Evolutionary conservation across 495 filamentous ascomycete species (phyloP), one percentile per base, ranked within the genome.

Genomic region (Daldinia decipiens): DNA sequence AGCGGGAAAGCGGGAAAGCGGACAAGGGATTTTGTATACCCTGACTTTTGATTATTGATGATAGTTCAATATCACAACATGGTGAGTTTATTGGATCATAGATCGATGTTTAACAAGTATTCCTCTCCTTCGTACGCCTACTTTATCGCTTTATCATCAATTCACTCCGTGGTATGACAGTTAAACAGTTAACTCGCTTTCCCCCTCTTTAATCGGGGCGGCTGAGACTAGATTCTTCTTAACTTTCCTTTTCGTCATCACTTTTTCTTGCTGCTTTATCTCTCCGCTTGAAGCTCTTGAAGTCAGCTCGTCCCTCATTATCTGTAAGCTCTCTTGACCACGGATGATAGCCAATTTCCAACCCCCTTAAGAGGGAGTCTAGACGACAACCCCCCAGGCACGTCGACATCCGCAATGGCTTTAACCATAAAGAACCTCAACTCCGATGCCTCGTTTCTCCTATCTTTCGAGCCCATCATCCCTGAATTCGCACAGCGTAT

Each of bases 361-460:
- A 19, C 31, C 51, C 6, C 68, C 71, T 43, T 34, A 59, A 58
- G 56, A 62, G 62, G 70, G 61, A 66, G 66, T 54, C 52, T 43
- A 36, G 36, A 54, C 51, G 66, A 54, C 32, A 11, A 59, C 1
- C 27, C 57, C 51, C 34, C 38, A 51, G 54, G 11, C n/a, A 24
- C 36, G 17, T 32, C 21, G 19, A 39, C 51, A 1, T 21, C 59
- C 27, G 72, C 21, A 43, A 93, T 93, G 91, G 85, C 90, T 5
- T 73, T 93, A 52, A 87, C 82, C 5, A 76, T 92, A 68, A 87
- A 88, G 71, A 83, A 88, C 58, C 83, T 93, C 34, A 93, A 93
- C 74, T 85, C 83, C 43, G 91, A 93, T 76, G 86, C 88, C 31
- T 89, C 89, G 6, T 92, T 92, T 77, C 84, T 91, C 19, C 81